Percentiles rank a stretch among this genome's conserved stretches.
These are phyloP conservation scores for Sordaria brevicollis DNA, from an alignment of 495 filamentous ascomycete species.

Conservation along the genomic window DNA sequence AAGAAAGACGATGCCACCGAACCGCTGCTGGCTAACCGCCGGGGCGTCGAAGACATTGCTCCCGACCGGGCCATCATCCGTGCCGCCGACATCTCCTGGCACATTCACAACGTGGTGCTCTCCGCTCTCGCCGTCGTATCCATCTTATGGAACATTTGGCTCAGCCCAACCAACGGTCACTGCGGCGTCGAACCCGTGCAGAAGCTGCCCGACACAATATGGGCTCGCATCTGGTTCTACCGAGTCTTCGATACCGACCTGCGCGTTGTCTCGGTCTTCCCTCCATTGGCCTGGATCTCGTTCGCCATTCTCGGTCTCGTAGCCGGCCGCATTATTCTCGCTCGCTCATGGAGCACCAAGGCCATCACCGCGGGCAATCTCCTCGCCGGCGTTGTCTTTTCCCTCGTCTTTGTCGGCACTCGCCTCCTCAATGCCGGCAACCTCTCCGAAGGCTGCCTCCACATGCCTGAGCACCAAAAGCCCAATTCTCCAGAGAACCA, in stretches of 20 bases:
- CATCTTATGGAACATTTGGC: conserved; percentile 27
- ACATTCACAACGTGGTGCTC: conserved; percentile 18
- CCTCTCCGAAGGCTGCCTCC: conserved; percentile 23
- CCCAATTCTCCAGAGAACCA: conserved; percentile 9
- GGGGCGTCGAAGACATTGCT: conserved; percentile 2
- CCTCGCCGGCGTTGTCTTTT: conserved; percentile 8
- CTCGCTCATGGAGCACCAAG: conserved; percentile 11
- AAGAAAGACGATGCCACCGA: conserved; percentile 10
- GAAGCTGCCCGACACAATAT: conserved; percentile 4
- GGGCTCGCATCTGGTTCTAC: conserved; percentile 20
- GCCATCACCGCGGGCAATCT: conserved; percentile 14
- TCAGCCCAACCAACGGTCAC: conserved; percentile 20
- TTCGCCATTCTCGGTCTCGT: conserved; percentile 26
- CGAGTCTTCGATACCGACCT: background rate
- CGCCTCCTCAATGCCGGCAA: conserved; percentile 21
- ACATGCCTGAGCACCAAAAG: conserved; percentile 17
- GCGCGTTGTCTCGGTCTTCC: conserved; percentile 18
- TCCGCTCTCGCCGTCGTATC: conserved; percentile 10
- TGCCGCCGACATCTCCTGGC: conserved; percentile 21
- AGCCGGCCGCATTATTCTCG: conserved; percentile 23
- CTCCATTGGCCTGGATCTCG: conserved; percentile 25
- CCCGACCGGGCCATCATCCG: conserved; percentile 14
- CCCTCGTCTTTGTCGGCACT: conserved; percentile 13
- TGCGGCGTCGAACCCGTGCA: conserved; percentile 6
- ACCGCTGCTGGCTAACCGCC: conserved; percentile 9